Evolutionary conservation across 129 eudicot genomes (phyloP).

Genomic region (Tanacetum coccineum): DNA sequence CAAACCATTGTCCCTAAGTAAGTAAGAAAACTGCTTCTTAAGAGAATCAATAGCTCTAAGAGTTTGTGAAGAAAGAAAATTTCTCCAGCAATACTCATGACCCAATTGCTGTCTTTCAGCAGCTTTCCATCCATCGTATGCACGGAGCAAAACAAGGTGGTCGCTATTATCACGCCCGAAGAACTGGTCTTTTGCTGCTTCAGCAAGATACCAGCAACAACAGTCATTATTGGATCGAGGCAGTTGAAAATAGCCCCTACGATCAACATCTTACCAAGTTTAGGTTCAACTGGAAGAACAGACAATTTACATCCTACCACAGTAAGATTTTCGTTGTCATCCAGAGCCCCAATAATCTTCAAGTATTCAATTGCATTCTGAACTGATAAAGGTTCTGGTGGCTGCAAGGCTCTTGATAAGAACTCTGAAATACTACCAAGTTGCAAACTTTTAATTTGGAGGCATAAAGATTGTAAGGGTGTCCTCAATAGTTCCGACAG

Average conservation of each 20-base stretch:
- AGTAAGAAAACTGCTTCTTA: slow-evolving; percentile 68
- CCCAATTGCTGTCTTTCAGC: slow-evolving; percentile 82
- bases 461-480: slow-evolving; percentile 89
- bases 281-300: slow-evolving; percentile 95
- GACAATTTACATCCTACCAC: slow-evolving; percentile 77
- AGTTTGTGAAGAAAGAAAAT: slow-evolving; percentile 86
- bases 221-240: slow-evolving; percentile 90
- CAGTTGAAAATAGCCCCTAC: slow-evolving; percentile 87
- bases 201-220: slow-evolving; percentile 99
- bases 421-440: slow-evolving; percentile 92
- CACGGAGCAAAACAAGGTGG: slow-evolving; percentile 83
- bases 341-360: slow-evolving; percentile 90
- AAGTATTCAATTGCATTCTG: slow-evolving; percentile 84
- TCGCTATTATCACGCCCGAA: slow-evolving; percentile 77
- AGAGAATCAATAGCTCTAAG: slow-evolving; percentile 90
- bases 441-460: slow-evolving; percentile 86
- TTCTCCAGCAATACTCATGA: slow-evolving; percentile 82
- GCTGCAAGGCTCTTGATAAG: slow-evolving; percentile 81
- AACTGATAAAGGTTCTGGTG: slow-evolving; percentile 95
- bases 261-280: slow-evolving; percentile 91
- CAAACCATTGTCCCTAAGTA: slow-evolving; percentile 74
- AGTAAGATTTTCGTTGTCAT: slow-evolving; percentile 86
- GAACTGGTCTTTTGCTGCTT: slow-evolving; percentile 91
- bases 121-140: slow-evolving; percentile 90
- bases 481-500: slow-evolving; percentile 94